Percentiles rank a stretch among this genome's conserved stretches.
These are phyloP conservation scores for Trichoderma oligosporum DNA, from an alignment of 2,329 filamentous ascomycete genomes.

Conservation along the genomic window DNA sequence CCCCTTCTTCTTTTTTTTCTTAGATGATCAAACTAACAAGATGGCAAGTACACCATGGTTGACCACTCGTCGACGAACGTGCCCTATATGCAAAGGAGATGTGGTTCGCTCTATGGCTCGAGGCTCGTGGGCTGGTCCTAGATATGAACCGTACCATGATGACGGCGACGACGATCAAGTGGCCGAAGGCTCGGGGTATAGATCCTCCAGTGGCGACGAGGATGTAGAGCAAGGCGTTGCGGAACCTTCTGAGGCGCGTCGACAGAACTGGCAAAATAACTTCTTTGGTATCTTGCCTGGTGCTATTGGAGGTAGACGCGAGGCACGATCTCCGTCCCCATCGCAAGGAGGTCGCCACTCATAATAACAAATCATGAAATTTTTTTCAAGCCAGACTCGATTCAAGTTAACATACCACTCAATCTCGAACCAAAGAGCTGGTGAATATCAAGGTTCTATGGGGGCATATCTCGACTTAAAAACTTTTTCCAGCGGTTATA, in stretches of 20 bases:
- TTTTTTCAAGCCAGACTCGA: neutral
- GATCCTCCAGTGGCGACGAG: slow-evolving; percentile 30
- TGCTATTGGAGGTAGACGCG: slow-evolving; percentile 23
- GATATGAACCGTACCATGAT: slow-evolving; percentile 54
- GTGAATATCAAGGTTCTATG: neutral
- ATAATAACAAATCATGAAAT: neutral
- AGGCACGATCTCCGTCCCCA: slow-evolving; percentile 26
- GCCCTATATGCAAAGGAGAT: slow-evolving; percentile 97
- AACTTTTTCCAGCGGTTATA: neutral
- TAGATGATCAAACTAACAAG: slow-evolving; percentile 23
- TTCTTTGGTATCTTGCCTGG: slow-evolving; percentile 40
- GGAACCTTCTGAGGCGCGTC: slow-evolving; percentile 23
- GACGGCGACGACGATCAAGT: slow-evolving; percentile 46
- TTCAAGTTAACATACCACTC: neutral
- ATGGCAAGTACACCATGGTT: slow-evolving; percentile 81
- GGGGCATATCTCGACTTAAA: neutral
- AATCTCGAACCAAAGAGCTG: neutral
- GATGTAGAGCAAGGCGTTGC: slow-evolving; percentile 45
- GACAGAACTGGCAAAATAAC: slow-evolving; percentile 30
- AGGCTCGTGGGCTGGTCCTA: slow-evolving; percentile 47
- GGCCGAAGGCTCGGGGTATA: slow-evolving; percentile 35
- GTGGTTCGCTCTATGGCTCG: slow-evolving; percentile 70
- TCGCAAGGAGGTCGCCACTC: slow-evolving; percentile 20
- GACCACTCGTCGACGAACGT: slow-evolving; percentile 91
- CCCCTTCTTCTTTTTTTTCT: neutral